Percentiles rank a stretch among this genome's conserved stretches.
Conservation (phyloP, 768 basidiomycete genomes). For the Suillus brevipes region DNA sequence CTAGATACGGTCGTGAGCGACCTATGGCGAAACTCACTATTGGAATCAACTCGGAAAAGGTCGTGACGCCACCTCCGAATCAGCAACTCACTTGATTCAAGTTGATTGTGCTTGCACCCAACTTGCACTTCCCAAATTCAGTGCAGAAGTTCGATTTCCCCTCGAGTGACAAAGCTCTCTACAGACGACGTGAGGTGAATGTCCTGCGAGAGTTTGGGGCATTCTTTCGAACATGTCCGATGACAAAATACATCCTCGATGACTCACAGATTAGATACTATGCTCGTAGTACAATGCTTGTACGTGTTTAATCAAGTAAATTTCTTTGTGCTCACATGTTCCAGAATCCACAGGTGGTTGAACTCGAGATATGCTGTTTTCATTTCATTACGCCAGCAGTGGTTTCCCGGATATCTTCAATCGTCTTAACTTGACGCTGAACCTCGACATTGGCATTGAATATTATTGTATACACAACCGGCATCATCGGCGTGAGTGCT, state of each 20-base stretch:
- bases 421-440: conserved; percentile 24
- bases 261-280: conserved; percentile 50
- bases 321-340: not conserved
- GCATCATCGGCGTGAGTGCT: conserved; percentile 29
- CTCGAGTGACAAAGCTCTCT: conserved; percentile 8
- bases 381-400: conserved; percentile 18
- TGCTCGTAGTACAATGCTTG: conserved; percentile 50
- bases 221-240: conserved; percentile 5
- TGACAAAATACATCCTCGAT: conserved; percentile 47
- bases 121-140: conserved; percentile 1
- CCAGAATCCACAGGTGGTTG: conserved; percentile 39
- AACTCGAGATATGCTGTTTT: not conserved
- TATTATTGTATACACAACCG: conserved; percentile 33
- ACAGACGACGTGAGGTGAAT: conserved; percentile 16
- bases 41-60: not conserved
- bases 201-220: not conserved
- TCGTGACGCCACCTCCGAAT: not conserved
- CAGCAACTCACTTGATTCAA: not conserved
- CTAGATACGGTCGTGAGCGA: not conserved
- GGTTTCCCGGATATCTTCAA: conserved; percentile 24
- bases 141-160: conserved; percentile 20
- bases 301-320: conserved; percentile 26
- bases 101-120: not conserved
- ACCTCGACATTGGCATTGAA: conserved; percentile 33
- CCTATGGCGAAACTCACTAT: conserved; percentile 2